Evolutionary conservation across 129 eudicot genomes (phyloP).

Genomic region (Smallanthus sonchifolius): DNA sequence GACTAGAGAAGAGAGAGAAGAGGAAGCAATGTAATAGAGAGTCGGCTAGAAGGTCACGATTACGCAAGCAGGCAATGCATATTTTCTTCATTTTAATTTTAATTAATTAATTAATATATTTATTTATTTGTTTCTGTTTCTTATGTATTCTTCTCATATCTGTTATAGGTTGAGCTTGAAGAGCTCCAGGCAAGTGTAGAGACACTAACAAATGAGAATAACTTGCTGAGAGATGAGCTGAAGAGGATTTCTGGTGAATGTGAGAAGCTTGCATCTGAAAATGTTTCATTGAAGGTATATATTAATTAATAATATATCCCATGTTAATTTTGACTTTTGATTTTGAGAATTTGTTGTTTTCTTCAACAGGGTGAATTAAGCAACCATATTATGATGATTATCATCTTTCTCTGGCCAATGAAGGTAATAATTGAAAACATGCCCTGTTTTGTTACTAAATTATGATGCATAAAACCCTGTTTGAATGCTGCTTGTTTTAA

Average conservation of each 20-base stretch:
- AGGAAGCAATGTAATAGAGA: background rate
- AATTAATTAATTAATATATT: background rate
- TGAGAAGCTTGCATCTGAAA: background rate
- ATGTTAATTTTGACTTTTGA: background rate
- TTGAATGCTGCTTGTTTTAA: background rate
- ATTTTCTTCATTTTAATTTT: background rate
- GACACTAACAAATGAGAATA: too few species aligned
- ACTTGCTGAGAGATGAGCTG: background rate
- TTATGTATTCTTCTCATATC: background rate
- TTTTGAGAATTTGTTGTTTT: background rate
- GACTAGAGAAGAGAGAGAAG: background rate
- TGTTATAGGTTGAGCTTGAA: background rate
- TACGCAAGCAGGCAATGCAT: background rate
- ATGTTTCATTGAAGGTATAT: background rate
- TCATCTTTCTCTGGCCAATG: background rate
- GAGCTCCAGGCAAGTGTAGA: background rate
- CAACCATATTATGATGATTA: background rate
- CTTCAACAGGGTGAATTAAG: background rate
- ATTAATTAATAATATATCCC: background rate
- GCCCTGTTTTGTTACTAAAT: background rate
- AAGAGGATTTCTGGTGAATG: background rate
- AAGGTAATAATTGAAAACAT: background rate
- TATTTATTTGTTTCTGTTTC: background rate
- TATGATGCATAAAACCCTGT: background rate
- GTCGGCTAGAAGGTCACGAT: background rate